Evolutionary conservation across 495 filamentous ascomycete genomes (phyloP).

Genomic region (Penicillium paxilli): DNA sequence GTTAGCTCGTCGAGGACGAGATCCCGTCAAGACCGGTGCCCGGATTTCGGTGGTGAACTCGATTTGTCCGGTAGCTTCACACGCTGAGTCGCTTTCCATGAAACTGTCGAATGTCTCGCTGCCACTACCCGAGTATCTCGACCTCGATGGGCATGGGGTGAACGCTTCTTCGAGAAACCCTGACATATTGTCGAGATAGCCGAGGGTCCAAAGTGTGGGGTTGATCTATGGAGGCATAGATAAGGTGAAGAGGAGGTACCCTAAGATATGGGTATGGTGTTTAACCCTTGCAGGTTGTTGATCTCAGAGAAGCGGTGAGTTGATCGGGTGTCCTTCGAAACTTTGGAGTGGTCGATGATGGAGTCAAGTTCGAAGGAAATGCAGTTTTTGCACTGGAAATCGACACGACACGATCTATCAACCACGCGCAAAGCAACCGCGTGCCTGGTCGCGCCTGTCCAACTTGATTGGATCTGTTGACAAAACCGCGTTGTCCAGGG

Average conservation of each 20-base stretch:
- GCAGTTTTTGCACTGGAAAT: neutral
- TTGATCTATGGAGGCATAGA: constrained; percentile 3
- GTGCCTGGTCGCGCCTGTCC: constrained; percentile 1
- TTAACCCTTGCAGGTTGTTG: constrained; percentile 18
- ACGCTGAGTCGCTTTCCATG: constrained; percentile 20
- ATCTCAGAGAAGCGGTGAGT: constrained; percentile 18
- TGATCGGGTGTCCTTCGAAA: neutral
- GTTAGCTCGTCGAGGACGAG: constrained; percentile 32
- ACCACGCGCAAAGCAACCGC: constrained; percentile 1
- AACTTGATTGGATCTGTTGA: constrained; percentile 12
- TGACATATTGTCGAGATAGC: constrained; percentile 22
- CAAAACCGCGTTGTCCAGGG: constrained; percentile 19
- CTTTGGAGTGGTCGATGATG: neutral
- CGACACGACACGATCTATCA: constrained; percentile 2
- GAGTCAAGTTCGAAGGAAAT: neutral
- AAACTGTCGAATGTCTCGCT: constrained; percentile 25
- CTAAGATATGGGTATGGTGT: neutral
- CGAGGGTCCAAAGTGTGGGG: neutral
- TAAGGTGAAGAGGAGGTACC: neutral
- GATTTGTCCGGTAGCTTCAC: constrained; percentile 34
- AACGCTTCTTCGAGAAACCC: constrained; percentile 22
- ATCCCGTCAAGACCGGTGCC: constrained; percentile 24
- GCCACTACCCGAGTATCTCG: constrained; percentile 17
- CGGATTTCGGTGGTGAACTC: constrained; percentile 41
- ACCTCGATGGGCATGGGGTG: constrained; percentile 32